Conservation (phyloP, 495 filamentous ascomycete species). For the Neurospora tetraspora region DNA sequence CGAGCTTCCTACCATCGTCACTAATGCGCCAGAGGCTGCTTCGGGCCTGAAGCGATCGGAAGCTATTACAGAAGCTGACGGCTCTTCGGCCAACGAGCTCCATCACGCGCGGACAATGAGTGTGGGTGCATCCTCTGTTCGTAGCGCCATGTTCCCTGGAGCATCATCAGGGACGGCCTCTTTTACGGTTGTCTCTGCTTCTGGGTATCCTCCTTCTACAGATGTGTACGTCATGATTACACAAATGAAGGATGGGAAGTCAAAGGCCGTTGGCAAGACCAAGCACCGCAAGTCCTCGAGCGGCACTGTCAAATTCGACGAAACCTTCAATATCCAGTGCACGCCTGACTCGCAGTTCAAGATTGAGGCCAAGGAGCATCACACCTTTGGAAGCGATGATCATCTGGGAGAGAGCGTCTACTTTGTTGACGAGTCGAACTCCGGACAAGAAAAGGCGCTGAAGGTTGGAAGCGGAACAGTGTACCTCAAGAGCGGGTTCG, state of each 20-base stretch:
- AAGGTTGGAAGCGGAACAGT: constrained; percentile 59
- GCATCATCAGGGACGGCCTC: constrained; percentile 63
- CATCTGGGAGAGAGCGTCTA: constrained; percentile 76
- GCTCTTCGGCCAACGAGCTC: constrained; percentile 22
- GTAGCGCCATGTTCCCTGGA: constrained; percentile 44
- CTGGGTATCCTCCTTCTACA: constrained; percentile 65
- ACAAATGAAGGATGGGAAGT: constrained; percentile 48
- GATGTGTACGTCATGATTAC: constrained; percentile 73
- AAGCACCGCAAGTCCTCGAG: constrained; percentile 62
- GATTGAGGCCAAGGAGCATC: constrained; percentile 71
- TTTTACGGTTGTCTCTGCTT: constrained; percentile 71
- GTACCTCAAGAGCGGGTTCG: constrained; percentile 56
- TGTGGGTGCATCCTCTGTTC: constrained; percentile 50
- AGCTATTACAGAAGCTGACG: background rate
- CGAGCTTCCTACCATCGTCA: constrained; percentile 37
- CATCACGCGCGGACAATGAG: constrained; percentile 58
- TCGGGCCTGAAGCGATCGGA: constrained; percentile 24
- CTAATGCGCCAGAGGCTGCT: constrained; percentile 28
- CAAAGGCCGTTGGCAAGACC: constrained; percentile 77
- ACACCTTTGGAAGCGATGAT: constrained; percentile 71
- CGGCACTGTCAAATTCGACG: constrained; percentile 58
- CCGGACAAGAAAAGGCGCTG: constrained; percentile 63
- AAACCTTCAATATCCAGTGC: constrained; percentile 67
- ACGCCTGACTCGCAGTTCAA: constrained; percentile 80
- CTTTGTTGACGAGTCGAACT: constrained; percentile 76